Evolutionary conservation across 2,329 filamentous ascomycete species (phyloP).

Genomic region (Ceratocystis lukuohia): DNA sequence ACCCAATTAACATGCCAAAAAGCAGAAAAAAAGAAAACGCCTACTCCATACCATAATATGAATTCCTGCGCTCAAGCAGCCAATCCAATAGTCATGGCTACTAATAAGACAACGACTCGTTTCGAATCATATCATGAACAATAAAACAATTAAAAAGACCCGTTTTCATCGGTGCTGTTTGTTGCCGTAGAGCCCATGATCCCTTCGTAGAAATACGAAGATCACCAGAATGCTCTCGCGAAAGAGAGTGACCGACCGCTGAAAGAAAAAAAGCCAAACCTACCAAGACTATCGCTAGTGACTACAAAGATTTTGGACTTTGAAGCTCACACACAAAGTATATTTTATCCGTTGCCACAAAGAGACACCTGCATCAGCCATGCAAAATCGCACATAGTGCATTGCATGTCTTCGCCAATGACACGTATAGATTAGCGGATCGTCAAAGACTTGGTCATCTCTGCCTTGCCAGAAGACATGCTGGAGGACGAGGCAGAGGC

Average conservation of each 20-base stretch:
- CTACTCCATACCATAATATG: neutral
- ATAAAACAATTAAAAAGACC: neutral
- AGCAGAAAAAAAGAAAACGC: constrained; percentile 6
- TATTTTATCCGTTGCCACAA: neutral
- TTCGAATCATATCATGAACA: neutral
- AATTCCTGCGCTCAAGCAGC: neutral
- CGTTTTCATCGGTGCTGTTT: neutral
- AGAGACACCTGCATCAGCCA: neutral
- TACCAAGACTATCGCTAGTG: neutral
- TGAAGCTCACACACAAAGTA: too few relatives aligned
- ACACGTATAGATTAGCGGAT: constrained; percentile 46
- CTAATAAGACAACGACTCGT: neutral
- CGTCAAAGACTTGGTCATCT: constrained; percentile 90
- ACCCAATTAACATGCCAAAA: neutral
- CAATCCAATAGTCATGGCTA: neutral
- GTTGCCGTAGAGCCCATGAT: neutral
- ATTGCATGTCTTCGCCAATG: neutral
- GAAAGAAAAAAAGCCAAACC: constrained; percentile 2
- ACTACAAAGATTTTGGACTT: neutral
- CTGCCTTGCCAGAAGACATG: constrained; percentile 61
- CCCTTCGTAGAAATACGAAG: neutral
- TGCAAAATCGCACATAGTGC: neutral
- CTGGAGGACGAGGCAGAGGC: constrained; percentile 53
- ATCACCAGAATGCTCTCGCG: neutral
- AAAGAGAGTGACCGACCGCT: neutral